phyloP scores from a whole-genome alignment of 2,329 filamentous ascomycete genomes.

The Paecilomyces variotii region DNA sequence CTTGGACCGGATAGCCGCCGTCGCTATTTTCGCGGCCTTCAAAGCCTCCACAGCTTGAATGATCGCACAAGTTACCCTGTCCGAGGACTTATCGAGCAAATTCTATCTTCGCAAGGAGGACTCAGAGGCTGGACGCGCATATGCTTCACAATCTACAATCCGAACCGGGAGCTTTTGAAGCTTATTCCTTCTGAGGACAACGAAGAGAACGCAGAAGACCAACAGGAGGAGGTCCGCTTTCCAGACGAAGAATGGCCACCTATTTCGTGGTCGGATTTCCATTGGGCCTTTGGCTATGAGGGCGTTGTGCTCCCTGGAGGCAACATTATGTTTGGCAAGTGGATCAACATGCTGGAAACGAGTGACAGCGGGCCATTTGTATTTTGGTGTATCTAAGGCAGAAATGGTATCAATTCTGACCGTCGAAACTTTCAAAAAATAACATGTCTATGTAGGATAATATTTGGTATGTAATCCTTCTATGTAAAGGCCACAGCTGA shows the following conservation, averaged over 20 bases:
- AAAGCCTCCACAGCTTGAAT: constrained; percentile 8
- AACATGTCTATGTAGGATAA: too few relatives aligned
- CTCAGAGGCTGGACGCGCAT: constrained; percentile 31
- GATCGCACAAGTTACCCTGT: constrained; percentile 11
- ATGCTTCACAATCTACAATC: constrained; percentile 27
- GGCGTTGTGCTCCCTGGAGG: constrained; percentile 40
- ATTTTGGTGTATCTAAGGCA: constrained; percentile 15
- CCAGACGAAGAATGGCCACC: constrained; percentile 11
- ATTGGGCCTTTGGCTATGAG: constrained; percentile 40
- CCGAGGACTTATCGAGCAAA: constrained; percentile 28
- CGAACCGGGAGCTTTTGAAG: constrained; percentile 10
- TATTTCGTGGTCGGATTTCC: constrained; percentile 14
- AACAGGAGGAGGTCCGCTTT: constrained; percentile 1
- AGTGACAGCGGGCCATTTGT: constrained; percentile 21
- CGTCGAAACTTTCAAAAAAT: too few relatives aligned
- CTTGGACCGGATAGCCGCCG: constrained; percentile 2
- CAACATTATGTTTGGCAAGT: constrained; percentile 42
- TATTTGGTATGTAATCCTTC: too few relatives aligned
- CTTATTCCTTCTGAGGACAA: constrained; percentile 13
- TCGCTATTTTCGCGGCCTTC: constrained; percentile 19
- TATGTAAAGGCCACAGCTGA: too few relatives aligned
- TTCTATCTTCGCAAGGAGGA: constrained; percentile 16
- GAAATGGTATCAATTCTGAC: too few relatives aligned
- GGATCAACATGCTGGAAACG: constrained; percentile 26
- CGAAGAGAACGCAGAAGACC: constrained; percentile 1